Conservation (phyloP, 495 filamentous ascomycete genomes). For the Terfezia claveryi region DNA sequence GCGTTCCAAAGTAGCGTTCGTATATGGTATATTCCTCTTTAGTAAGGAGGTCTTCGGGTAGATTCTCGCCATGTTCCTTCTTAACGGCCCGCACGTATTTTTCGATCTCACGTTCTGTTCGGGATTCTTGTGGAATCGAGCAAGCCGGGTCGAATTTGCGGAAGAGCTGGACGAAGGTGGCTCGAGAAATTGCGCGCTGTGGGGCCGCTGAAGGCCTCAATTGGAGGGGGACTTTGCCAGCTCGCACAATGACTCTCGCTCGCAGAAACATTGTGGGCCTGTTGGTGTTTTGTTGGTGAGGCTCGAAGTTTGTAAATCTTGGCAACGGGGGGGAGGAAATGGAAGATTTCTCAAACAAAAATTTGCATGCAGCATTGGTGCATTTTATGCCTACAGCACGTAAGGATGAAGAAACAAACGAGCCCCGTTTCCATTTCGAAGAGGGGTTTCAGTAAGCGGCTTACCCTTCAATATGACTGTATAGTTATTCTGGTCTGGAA, state of each 20-base stretch:
- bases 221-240: neutral
- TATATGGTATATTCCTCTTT: constrained; percentile 53
- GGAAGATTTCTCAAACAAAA: too few species aligned
- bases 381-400: too few species aligned
- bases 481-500: too few species aligned
- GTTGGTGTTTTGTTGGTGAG: too few species aligned
- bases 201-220: neutral
- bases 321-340: too few species aligned
- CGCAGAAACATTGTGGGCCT: neutral
- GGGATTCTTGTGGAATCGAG: constrained; percentile 6
- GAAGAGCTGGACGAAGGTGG: neutral
- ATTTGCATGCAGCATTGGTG: too few species aligned
- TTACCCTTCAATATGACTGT: too few species aligned
- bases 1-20: constrained; percentile 58
- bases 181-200: neutral
- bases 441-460: too few species aligned
- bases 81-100: constrained; percentile 43
- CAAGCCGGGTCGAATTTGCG: neutral
- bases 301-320: too few species aligned
- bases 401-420: too few species aligned
- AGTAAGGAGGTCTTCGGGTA: constrained; percentile 53
- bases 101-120: constrained; percentile 28
- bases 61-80: constrained; percentile 49
- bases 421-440: too few species aligned
- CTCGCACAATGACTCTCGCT: neutral